A percentile compares a stretch with the other conserved stretches of the same genome.
phyloP scores from a whole-genome alignment of 495 filamentous ascomycete species.

The Hamigera avellanea region DNA sequence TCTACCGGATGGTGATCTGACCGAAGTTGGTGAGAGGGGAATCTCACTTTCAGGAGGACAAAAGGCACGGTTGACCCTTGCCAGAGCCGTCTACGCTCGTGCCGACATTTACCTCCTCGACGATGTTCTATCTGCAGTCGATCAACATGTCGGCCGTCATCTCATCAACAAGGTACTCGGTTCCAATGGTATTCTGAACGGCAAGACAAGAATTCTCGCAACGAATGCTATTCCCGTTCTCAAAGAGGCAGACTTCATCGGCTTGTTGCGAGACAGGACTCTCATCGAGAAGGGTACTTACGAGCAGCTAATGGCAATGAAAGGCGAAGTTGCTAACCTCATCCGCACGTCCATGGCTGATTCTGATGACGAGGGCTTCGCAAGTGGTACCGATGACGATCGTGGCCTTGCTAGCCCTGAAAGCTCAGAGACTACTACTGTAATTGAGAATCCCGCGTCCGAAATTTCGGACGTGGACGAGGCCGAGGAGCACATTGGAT shows the following conservation, averaged over 20 bases:
- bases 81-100: conserved; percentile 90
- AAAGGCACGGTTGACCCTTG: conserved; percentile 89
- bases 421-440: conserved; percentile 42
- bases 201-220: conserved; percentile 87
- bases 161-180: conserved; percentile 91
- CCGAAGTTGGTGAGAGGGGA: conserved; percentile 91
- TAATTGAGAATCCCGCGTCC: conserved; percentile 39
- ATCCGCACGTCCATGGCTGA: conserved; percentile 66
- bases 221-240: conserved; percentile 95
- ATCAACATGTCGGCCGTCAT: conserved; percentile 94
- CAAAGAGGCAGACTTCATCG: conserved; percentile 76
- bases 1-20: conserved; percentile 92
- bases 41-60: conserved; percentile 97
- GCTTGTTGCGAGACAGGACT: conserved; percentile 67
- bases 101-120: conserved; percentile 96
- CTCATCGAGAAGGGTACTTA: conserved; percentile 85
- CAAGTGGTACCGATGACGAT: conserved; percentile 39
- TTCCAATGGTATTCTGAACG: conserved; percentile 63
- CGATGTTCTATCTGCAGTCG: conserved; percentile 89
- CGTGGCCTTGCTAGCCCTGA: conserved; percentile 34
- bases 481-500: conserved; percentile 53
- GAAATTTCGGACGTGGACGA: conserved; percentile 53
- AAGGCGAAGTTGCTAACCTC: conserved; percentile 75
- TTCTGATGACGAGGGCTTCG: conserved; percentile 46
- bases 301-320: conserved; percentile 83